These are phyloP conservation scores for Albizia julibrissin DNA, from an alignment of 306 rosid genomes.

Conservation along the genomic window DNA sequence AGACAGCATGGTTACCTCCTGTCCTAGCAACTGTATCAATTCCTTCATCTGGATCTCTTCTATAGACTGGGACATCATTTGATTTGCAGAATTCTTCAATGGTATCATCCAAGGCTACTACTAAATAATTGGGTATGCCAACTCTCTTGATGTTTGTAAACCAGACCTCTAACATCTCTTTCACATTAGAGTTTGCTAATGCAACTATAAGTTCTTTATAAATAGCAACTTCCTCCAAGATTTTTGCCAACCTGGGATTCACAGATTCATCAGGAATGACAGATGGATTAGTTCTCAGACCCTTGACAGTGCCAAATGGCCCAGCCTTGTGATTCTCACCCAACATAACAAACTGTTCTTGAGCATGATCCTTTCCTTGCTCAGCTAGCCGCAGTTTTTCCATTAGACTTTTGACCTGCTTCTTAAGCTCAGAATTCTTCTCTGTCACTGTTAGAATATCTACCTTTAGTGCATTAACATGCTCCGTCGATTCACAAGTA, in stretches of 20 bases:
- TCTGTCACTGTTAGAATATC: constrained; percentile 49
- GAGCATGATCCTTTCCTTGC: constrained; percentile 70
- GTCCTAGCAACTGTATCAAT: constrained; percentile 60
- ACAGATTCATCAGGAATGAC: constrained; percentile 69
- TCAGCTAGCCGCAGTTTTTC: constrained; percentile 63
- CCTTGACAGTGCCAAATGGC: constrained; percentile 79
- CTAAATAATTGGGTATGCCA: constrained; percentile 76
- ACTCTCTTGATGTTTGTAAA: constrained; percentile 70
- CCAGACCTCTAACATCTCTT: constrained; percentile 72
- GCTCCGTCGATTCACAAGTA: constrained; percentile 57
- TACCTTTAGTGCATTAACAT: constrained; percentile 46
- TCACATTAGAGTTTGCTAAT: constrained; percentile 77
- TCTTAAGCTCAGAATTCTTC: constrained; percentile 60
- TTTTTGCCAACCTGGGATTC: constrained; percentile 77
- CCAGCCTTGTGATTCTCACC: constrained; percentile 82
- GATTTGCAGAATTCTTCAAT: constrained; percentile 68
- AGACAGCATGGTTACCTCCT: constrained; percentile 83
- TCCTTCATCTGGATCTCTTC: constrained; percentile 74
- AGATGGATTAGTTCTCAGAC: constrained; percentile 78
- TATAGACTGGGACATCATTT: constrained; percentile 74
- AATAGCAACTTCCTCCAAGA: constrained; percentile 68
- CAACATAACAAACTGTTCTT: constrained; percentile 58
- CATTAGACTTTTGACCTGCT: constrained; percentile 51
- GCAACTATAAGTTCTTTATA: constrained; percentile 69
- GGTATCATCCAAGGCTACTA: constrained; percentile 67